Base-by-base conservation (phyloP, 2,329 filamentous ascomycete species). In the Penicillium aurantiogriseum region DNA sequence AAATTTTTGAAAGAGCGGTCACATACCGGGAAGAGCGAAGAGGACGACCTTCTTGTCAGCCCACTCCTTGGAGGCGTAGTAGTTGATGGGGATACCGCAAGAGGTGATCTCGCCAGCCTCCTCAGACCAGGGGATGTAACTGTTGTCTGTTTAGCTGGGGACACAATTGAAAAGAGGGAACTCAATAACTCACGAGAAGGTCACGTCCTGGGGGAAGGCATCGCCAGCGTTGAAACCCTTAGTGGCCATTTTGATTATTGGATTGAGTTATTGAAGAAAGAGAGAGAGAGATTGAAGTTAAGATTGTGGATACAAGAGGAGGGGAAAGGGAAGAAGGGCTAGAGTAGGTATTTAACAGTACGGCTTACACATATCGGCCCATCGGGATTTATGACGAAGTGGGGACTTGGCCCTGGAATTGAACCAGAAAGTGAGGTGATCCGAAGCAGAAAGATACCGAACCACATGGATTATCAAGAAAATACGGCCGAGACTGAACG, bases 41-140 rank as follows among this genome's bases (percentile, higher is more conserved):
- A 90, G 77, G 57, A 90, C 84, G 61, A 89, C 86, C 74, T 88
- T 89, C 81, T 89, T 89, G 77, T 85, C 78, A 56, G 82, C 81
- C 78, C 84, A 90, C 73, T 88, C 84, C 77, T 92, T 88, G 80
- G 85, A 89, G 70, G 92, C 92, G 67, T 94, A 81, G 80, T 89
- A 95, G 71, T 84, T 83, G 71, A 87, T 83, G 60, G 91, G 91
- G 57, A 89, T 83, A 66, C 92, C 92, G 77, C 92, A 96, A 62
- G 84, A 80, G 53, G 85, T 90, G 68, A 95, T 84, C 65, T 84
- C 82, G 63, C 83, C 79, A 50, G 80, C 83, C 68, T 93, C 90
- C 56, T 83, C 79, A 15, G 86, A 83, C 76, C 90, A 91, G 60
- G 90, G 88, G 66, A 94, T 85, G 83, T 92, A 94, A 70, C 86